Conservation (phyloP, 169 alveolate genomes). For the Eimeria zaria region DNA sequence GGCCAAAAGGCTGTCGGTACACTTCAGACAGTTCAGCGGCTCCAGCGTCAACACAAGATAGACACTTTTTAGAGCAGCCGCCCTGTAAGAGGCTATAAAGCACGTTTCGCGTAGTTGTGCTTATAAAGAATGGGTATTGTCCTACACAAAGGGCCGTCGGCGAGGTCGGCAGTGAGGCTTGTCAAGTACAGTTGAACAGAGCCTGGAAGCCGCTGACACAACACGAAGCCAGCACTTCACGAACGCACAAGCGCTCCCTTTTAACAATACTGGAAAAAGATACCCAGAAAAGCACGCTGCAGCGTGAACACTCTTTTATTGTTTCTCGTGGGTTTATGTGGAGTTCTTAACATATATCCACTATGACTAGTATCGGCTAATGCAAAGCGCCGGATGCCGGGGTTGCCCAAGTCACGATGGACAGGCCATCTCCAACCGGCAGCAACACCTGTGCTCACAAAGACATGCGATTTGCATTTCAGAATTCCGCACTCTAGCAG, state of each 20-base stretch:
- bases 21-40: background rate
- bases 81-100: background rate
- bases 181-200: background rate
- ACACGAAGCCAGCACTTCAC: background rate
- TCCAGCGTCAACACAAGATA: background rate
- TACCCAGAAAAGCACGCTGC: background rate
- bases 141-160: background rate
- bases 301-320: background rate
- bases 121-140: background rate
- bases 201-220: background rate
- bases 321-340: background rate
- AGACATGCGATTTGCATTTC: background rate
- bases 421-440: conserved; percentile 82
- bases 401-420: conserved; percentile 79
- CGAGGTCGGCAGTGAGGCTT: background rate
- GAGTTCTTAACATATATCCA: background rate
- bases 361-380: background rate
- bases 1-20: background rate
- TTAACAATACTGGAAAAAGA: background rate
- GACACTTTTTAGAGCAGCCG: too few species aligned
- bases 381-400: background rate
- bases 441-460: conserved; percentile 43
- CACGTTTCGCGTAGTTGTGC: background rate
- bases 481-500: background rate
- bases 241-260: background rate